Percentiles rank a stretch among this genome's conserved stretches.
Conservation (phyloP, 202 grass and related monocot genomes). For the Bolboschoenoplectus hybrid region DNA sequence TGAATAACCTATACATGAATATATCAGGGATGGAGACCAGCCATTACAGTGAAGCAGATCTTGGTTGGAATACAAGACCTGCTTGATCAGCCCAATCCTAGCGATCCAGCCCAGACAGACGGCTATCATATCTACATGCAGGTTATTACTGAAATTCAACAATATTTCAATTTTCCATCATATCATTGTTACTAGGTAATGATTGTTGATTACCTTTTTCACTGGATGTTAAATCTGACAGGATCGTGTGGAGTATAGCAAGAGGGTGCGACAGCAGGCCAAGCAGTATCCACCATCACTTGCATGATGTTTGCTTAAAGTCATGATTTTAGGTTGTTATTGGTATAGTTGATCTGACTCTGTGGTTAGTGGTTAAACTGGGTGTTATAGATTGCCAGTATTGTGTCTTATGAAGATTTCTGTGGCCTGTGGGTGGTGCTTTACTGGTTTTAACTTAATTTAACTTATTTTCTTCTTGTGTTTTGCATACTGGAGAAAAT, state of each 20-base stretch:
- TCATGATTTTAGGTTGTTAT: not conserved
- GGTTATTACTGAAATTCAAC: slow-evolving; percentile 36
- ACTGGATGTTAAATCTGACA: slow-evolving; percentile 42
- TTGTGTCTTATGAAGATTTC: slow-evolving; percentile 36
- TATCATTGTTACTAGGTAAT: not conserved
- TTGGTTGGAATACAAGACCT: slow-evolving; percentile 85
- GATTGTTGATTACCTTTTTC: not conserved
- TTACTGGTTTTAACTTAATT: slow-evolving; percentile 24
- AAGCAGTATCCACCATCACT: slow-evolving; percentile 53
- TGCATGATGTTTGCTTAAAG: slow-evolving; percentile 27
- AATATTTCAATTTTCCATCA: not conserved
- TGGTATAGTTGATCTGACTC: slow-evolving; percentile 24
- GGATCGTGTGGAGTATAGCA: slow-evolving; percentile 61
- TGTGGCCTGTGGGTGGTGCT: slow-evolving; percentile 1
- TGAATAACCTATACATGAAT: not conserved
- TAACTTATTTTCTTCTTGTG: not conserved
- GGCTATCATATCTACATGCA: slow-evolving; percentile 53
- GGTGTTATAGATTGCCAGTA: slow-evolving; percentile 27
- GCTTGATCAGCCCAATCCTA: slow-evolving; percentile 71
- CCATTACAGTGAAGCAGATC: slow-evolving; percentile 74
- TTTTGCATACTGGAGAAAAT: not conserved
- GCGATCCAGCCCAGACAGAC: slow-evolving; percentile 54
- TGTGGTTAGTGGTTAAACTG: slow-evolving; percentile 7
- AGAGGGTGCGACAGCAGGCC: slow-evolving; percentile 57
- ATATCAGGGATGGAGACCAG: slow-evolving; percentile 75